phyloP scores from a whole-genome alignment of 495 filamentous ascomycete genomes.

The Annulohypoxylon stygium region DNA sequence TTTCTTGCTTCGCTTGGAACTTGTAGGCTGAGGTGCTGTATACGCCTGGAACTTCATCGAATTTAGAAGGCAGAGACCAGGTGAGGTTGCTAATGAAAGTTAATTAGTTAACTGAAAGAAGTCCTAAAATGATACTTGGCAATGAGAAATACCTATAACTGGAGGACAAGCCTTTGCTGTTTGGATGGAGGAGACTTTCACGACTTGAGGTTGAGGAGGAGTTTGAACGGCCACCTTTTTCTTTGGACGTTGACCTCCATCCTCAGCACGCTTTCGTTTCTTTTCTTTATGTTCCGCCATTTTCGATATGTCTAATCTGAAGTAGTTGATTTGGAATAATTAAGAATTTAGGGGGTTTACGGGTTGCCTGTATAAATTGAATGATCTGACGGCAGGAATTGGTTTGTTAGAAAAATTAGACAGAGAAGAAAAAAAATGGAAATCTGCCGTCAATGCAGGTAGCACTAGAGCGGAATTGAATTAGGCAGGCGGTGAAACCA shows the following conservation, averaged over 20 bases:
- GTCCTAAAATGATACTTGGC: neutral
- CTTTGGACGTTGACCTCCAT: constrained; percentile 61
- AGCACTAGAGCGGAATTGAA: neutral
- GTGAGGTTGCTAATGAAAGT: constrained; percentile 69
- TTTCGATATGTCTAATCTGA: constrained; percentile 37
- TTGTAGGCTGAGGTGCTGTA: constrained; percentile 62
- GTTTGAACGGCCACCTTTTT: constrained; percentile 73
- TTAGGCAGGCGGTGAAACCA: constrained; percentile 49
- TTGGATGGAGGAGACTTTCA: constrained; percentile 70
- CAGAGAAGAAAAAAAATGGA: constrained; percentile 22
- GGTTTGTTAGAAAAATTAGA: constrained; percentile 9
- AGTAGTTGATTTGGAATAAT: neutral
- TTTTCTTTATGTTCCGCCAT: constrained; percentile 72
- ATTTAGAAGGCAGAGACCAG: constrained; percentile 71
- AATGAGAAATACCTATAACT: constrained; percentile 68
- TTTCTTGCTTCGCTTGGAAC: constrained; percentile 56
- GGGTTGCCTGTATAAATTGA: constrained; percentile 9
- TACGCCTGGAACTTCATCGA: constrained; percentile 74
- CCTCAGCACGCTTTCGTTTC: constrained; percentile 78
- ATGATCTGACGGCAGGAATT: constrained; percentile 36
- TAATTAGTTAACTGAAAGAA: constrained; percentile 7
- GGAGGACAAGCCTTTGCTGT: constrained; percentile 72
- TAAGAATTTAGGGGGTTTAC: neutral
- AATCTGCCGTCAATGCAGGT: constrained; percentile 39
- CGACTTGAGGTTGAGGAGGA: constrained; percentile 56